Percentiles rank a stretch among this genome's conserved stretches.
These are phyloP conservation scores for Geum urbanum DNA, from an alignment of 306 rosid genomes.

Conservation along the genomic window DNA sequence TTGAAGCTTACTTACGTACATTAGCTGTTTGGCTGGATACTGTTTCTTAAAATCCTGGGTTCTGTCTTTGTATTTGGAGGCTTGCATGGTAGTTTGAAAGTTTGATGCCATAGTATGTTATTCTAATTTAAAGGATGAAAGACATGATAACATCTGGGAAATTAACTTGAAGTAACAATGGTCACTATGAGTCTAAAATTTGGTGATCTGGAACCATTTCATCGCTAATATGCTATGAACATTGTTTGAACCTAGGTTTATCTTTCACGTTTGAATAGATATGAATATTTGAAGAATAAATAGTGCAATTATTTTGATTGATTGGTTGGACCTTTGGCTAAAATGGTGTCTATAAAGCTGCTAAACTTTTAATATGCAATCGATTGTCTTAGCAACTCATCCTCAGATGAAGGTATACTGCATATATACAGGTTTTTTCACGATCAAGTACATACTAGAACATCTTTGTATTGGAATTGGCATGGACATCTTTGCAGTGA, in stretches of 20 bases:
- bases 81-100: neutral
- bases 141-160: neutral
- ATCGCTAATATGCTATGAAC: neutral
- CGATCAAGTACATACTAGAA: neutral
- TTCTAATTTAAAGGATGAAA: neutral
- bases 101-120: neutral
- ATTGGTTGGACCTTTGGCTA: neutral
- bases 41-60: conserved; percentile 19
- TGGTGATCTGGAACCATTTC: neutral
- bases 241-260: neutral
- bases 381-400: neutral
- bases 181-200: neutral
- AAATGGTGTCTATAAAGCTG: neutral
- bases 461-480: neutral
- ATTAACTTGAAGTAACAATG: conserved; percentile 1
- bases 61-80: conserved; percentile 9
- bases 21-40: conserved; percentile 6
- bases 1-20: conserved; percentile 9
- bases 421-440: neutral
- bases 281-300: neutral
- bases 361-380: neutral
- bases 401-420: neutral
- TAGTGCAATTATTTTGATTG: neutral
- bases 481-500: neutral
- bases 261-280: neutral